Evolutionary conservation across 1,284 basidiomycete genomes (phyloP), one percentile per base, ranked within the genome.

Genomic region (Flammula alnicola): DNA sequence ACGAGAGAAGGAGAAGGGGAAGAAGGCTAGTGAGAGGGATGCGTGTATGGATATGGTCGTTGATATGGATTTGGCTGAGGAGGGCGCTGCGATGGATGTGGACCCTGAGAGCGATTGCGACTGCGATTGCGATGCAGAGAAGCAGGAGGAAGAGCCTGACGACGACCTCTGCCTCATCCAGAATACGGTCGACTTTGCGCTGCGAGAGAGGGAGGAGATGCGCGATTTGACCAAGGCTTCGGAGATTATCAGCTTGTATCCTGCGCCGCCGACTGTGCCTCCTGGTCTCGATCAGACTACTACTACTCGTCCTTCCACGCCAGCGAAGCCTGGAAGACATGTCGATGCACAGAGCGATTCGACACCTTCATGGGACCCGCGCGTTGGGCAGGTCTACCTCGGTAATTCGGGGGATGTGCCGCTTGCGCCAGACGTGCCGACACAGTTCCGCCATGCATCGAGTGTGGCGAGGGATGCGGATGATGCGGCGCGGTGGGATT

Each of bases 131-230:
- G 14, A 26, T 47, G 26, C 27, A 47, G 35, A 44, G 31, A 37
- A 52, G 19, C 43, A 47, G 25, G 32, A 44, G 16, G 30, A 45
- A 7, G 19, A 19, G 22, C 42, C 47, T 1, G 32, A 43, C 2
- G 44, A 47, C 4, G 44, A 55, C 6, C 3, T 49, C 3, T 39
- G 46, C 41, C 59, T 54, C 51, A 66, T 62, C 47, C 72, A 77
- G 38, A 86, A 85, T 65, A 87, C 83, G 12, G 80, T 89, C 57
- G 81, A 88, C 63, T 89, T 91, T 67, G 82, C 85, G 14, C 77
- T 81, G 59, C 75, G 88, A 27, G 94, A 97, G 72, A 84, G 85
- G 65, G 88, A 93, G 52, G 94, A 96, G 72, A 95, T 95, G 90
- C 78, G 88, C 20, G 86, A 90, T 60, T 75, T 96, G 51, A 97